Percentiles rank a stretch among this genome's conserved stretches.
These are phyloP conservation scores for Apiospora marii DNA, from an alignment of 2,329 filamentous ascomycete species.

Conservation along the genomic window DNA sequence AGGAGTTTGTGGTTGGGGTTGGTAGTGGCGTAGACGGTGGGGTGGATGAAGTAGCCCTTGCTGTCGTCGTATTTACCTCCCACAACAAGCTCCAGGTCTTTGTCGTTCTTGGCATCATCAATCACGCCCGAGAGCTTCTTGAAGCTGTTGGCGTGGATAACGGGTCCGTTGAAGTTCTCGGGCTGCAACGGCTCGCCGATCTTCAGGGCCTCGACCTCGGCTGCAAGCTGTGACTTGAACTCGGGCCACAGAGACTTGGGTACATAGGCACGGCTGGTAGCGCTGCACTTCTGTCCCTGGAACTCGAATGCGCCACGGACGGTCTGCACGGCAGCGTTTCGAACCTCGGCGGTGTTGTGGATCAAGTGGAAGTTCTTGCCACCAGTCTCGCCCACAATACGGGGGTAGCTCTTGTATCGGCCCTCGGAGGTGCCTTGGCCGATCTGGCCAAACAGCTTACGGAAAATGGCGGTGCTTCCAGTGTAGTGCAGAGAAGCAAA, in stretches of 20 bases:
- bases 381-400: conserved; percentile 89
- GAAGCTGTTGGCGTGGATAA: conserved; percentile 85
- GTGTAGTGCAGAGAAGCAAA: conserved; percentile 96
- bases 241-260: conserved; percentile 77
- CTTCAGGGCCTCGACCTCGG: conserved; percentile 75
- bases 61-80: conserved; percentile 81
- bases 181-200: conserved; percentile 74
- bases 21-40: conserved; percentile 80
- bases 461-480: conserved; percentile 91
- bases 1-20: conserved; percentile 79
- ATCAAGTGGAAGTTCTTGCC: conserved; percentile 94
- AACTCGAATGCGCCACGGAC: conserved; percentile 89
- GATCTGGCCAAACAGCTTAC: conserved; percentile 86
- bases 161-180: conserved; percentile 84
- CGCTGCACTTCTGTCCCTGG: conserved; percentile 91
- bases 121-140: conserved; percentile 81
- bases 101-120: conserved; percentile 79
- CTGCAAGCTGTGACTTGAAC: conserved; percentile 71
- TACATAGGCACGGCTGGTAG: conserved; percentile 82
- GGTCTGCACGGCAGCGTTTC: conserved; percentile 82
- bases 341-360: conserved; percentile 77
- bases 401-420: conserved; percentile 84
- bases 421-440: conserved; percentile 81
- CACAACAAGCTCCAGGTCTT: conserved; percentile 73
- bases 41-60: conserved; percentile 84